Conservation (phyloP, 352 stramenopile genomes). For the Phytophthora pisi region DNA sequence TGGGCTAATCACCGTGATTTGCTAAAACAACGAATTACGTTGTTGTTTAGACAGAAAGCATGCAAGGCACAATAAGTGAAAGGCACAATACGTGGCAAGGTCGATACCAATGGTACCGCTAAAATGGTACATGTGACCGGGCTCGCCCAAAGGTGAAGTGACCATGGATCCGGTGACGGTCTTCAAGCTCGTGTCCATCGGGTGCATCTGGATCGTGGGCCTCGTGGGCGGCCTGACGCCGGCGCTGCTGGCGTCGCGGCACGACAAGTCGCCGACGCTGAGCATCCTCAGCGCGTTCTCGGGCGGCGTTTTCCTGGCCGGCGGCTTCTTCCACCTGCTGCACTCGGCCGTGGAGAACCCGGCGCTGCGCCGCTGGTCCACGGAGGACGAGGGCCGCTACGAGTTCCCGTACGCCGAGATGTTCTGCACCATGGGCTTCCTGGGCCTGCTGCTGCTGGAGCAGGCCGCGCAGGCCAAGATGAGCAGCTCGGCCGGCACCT, state of each 20-base stretch:
- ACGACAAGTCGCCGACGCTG: conserved; percentile 46
- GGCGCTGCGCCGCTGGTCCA: conserved; percentile 69
- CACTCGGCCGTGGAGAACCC: conserved; percentile 76
- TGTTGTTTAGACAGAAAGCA: no score
- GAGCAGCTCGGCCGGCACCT: conserved; percentile 9
- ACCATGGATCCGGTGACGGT: conserved; percentile 64
- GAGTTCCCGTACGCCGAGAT: conserved; percentile 82
- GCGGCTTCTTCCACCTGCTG: conserved; percentile 80
- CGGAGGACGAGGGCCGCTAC: conserved; percentile 60
- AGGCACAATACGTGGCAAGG: no score
- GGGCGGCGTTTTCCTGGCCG: conserved; percentile 78
- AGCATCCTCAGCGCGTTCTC: conserved; percentile 72
- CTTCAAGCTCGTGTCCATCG: conserved; percentile 83
- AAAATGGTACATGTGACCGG: no score
- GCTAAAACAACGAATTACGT: no score
- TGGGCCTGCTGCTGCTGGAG: conserved; percentile 71
- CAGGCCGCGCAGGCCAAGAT: conserved; percentile 63
- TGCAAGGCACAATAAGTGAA: no score
- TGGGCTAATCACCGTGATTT: no score
- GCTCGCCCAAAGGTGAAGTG: no score
- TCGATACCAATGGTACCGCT: no score
- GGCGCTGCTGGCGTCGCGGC: conserved; percentile 45
- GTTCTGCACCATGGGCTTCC: conserved; percentile 77
- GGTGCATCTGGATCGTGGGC: conserved; percentile 74
- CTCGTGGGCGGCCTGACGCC: conserved; percentile 63